Evolutionary conservation across 2,329 filamentous ascomycete species (phyloP), one percentile per base, ranked within the genome.

Genomic region (Davidsoniella eucalypti): DNA sequence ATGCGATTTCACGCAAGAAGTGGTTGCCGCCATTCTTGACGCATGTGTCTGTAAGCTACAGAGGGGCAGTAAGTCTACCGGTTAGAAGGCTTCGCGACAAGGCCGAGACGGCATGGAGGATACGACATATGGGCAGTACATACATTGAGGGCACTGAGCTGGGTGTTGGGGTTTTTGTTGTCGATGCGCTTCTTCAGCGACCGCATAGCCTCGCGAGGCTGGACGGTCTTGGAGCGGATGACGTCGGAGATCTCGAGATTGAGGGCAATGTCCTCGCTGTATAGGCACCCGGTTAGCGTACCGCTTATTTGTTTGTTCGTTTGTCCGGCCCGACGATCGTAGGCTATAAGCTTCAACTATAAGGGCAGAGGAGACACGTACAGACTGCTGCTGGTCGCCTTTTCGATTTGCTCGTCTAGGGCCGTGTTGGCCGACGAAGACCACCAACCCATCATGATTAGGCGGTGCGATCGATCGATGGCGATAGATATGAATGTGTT

Each of bases 191-290:
- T 80, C 69, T 95, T 96, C 60, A 98, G 71, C 41, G 87, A 90
- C 64, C 87, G 85, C 92, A 98, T 98, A 55, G 92, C 92, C 67
- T 98, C 92, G 66, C 90, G 95, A 49, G 92, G 90, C 64, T 88
- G 87, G 47, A 98, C 90, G 16, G 87, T 94, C 71, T 96, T 96
- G 61, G 88, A 96, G 59, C 92, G 80, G 65, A 98, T 95, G 58
- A 94, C 73, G 69, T 98, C 92, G 64, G 90, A 95, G 59, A 98
- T 96, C 67, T 98, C 92, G 61, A 98, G 80, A 64, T 96, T 96
- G 58, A 95, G 78, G 39, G 92, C 84, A 64, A 98, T 96, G 62
- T 98, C 90, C 68, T 98, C 88, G 58, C 87, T 93, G 59, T 16
- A 52, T 33, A 33, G 43, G 36, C 18, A 42, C 10, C 17, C 14